These are phyloP conservation scores for Dactylellina drechsleri DNA, from an alignment of 2,329 filamentous ascomycete genomes.

Conservation along the genomic window DNA sequence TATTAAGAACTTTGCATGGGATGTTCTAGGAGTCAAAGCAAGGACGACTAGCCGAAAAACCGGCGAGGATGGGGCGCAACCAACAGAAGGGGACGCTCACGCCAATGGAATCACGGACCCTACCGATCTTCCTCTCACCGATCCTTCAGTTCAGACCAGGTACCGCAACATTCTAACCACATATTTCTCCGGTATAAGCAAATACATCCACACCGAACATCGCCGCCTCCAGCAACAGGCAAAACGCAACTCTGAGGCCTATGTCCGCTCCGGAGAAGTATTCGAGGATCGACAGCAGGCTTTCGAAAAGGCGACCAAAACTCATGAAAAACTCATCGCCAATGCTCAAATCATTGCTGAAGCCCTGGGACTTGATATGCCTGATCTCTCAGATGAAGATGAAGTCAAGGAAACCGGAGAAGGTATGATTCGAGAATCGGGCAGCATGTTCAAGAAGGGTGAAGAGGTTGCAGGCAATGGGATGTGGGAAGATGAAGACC, in stretches of 20 bases:
- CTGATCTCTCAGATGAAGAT: slow-evolving; percentile 86
- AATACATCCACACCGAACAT: slow-evolving; percentile 88
- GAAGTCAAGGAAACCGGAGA: slow-evolving; percentile 73
- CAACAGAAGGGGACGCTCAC: slow-evolving; percentile 49
- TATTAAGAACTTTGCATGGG: slow-evolving; percentile 96
- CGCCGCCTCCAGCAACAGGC: slow-evolving; percentile 86
- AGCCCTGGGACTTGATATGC: slow-evolving; percentile 89
- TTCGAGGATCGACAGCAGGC: slow-evolving; percentile 97
- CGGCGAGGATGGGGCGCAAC: slow-evolving; percentile 66
- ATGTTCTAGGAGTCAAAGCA: slow-evolving; percentile 82
- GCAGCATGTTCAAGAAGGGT: slow-evolving; percentile 65
- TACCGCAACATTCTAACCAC: slow-evolving; percentile 86
- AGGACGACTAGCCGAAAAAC: slow-evolving; percentile 84
- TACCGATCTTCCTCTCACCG: slow-evolving; percentile 67
- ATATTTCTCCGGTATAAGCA: slow-evolving; percentile 93
- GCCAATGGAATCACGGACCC: slow-evolving; percentile 62
- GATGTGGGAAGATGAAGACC: slow-evolving; percentile 99
- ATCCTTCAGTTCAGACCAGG: slow-evolving; percentile 81
- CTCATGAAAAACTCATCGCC: slow-evolving; percentile 86
- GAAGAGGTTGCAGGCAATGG: slow-evolving; percentile 89
- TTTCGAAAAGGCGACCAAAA: slow-evolving; percentile 92
- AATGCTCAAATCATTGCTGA: slow-evolving; percentile 94
- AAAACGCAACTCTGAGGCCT: slow-evolving; percentile 94
- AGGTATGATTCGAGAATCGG: slow-evolving; percentile 71
- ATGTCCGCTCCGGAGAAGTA: slow-evolving; percentile 97